Evolutionary conservation across 2,329 filamentous ascomycete genomes (phyloP).

Genomic region (Cryphonectria naterciae): DNA sequence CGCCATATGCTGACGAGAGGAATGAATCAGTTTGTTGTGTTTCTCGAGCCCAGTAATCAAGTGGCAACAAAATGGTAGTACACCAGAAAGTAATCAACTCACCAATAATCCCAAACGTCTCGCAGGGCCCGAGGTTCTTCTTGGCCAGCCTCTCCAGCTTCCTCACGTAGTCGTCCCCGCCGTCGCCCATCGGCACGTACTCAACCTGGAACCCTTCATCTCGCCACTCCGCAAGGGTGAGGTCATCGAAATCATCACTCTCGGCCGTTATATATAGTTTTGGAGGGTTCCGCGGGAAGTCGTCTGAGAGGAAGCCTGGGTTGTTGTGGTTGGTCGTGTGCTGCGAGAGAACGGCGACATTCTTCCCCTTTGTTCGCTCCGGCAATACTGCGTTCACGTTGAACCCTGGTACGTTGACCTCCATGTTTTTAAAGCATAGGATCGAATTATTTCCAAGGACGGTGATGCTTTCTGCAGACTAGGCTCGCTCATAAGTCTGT

Average conservation of each 20-base stretch:
- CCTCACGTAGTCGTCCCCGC: slow-evolving; percentile 39
- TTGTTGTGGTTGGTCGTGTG: slow-evolving; percentile 44
- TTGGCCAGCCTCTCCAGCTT: slow-evolving; percentile 42
- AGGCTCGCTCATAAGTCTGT: background rate
- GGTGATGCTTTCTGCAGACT: too few species aligned
- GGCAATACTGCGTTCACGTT: slow-evolving; percentile 14
- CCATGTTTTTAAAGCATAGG: background rate
- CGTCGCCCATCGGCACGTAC: slow-evolving; percentile 46
- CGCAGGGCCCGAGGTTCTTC: slow-evolving; percentile 43
- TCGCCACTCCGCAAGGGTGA: slow-evolving; percentile 45
- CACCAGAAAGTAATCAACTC: slow-evolving; percentile 22
- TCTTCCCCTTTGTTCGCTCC: slow-evolving; percentile 18
- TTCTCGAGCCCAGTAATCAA: background rate
- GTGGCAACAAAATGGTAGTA: too few species aligned
- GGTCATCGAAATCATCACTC: slow-evolving; percentile 45
- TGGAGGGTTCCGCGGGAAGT: slow-evolving; percentile 43
- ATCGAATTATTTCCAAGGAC: background rate
- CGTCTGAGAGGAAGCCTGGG: slow-evolving; percentile 45
- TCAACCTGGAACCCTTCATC: slow-evolving; percentile 49
- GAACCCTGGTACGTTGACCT: slow-evolving; percentile 16
- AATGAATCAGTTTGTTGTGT: slow-evolving; percentile 1
- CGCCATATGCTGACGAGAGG: slow-evolving; percentile 43
- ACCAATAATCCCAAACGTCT: slow-evolving; percentile 50
- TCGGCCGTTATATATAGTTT: slow-evolving; percentile 50
- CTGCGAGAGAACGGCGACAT: slow-evolving; percentile 29